Evolutionary conservation across 805 yeast species (phyloP).

Genomic region (Candida nonsorbophila): DNA sequence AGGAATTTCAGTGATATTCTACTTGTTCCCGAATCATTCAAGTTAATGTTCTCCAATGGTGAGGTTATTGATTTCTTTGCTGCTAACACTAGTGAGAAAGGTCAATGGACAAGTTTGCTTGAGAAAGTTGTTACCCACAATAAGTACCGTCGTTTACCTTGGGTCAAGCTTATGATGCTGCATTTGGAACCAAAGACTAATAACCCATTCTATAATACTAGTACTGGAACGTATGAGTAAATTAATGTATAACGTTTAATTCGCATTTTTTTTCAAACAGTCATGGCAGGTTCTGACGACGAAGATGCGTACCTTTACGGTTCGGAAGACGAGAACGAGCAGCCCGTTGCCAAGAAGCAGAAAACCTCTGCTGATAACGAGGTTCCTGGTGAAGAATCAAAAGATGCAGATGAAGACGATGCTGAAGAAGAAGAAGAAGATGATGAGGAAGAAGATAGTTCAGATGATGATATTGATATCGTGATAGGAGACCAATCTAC

Average conservation of each 20-base stretch:
- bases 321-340: slow-evolving; percentile 40
- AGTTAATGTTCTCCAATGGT: slow-evolving; percentile 68
- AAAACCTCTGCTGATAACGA: slow-evolving; percentile 11
- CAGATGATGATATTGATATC: slow-evolving; percentile 75
- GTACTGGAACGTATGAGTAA: not conserved
- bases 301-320: slow-evolving; percentile 70
- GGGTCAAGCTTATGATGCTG: slow-evolving; percentile 48
- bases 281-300: slow-evolving; percentile 26
- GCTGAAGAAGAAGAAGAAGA: slow-evolving; percentile 38
- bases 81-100: slow-evolving; percentile 56
- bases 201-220: slow-evolving; percentile 5
- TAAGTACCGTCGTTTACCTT: slow-evolving; percentile 52
- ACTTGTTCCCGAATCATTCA: slow-evolving; percentile 68
- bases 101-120: slow-evolving; percentile 59
- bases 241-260: not conserved
- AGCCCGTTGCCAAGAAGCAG: slow-evolving; percentile 17
- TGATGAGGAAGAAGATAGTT: slow-evolving; percentile 40
- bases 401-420: slow-evolving; percentile 11
- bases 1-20: slow-evolving; percentile 72
- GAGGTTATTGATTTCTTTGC: slow-evolving; percentile 86
- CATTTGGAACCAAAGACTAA: slow-evolving; percentile 2
- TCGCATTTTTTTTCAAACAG: slow-evolving; percentile 1
- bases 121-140: slow-evolving; percentile 53
- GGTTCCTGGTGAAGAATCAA: slow-evolving; percentile 13
- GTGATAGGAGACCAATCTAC: slow-evolving; percentile 49